Conservation (phyloP, 495 filamentous ascomycete species). For the Aspergillus leporis region DNA sequence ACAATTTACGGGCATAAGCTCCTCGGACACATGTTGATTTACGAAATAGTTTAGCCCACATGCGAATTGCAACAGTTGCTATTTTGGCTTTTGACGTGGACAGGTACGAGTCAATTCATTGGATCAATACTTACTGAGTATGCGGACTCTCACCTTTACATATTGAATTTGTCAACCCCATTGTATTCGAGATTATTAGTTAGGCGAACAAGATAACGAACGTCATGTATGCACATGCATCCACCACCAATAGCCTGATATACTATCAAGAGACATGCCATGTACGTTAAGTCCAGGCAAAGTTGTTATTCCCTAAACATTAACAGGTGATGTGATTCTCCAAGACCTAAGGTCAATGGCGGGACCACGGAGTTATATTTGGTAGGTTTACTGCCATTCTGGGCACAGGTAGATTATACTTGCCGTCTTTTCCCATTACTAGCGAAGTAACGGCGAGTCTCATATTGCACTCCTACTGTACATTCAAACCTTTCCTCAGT, state of each 20-base stretch:
- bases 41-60: neutral
- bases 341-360: no score
- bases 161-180: neutral
- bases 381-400: no score
- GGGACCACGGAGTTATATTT: no score
- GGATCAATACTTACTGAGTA: neutral
- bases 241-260: neutral
- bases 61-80: neutral
- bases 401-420: no score
- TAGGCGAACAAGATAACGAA: neutral
- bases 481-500: no score
- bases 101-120: neutral
- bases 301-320: no score
- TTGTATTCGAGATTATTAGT: neutral
- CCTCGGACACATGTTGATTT: neutral
- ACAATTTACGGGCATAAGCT: neutral
- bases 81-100: neutral
- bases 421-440: no score
- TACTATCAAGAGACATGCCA: no score
- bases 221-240: neutral
- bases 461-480: no score
- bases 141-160: neutral
- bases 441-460: no score
- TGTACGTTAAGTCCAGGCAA: no score
- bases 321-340: no score